Percentiles rank a stretch among this genome's conserved stretches.
phyloP scores from a whole-genome alignment of 2,329 filamentous ascomycete genomes.

The Didymella lethalis region DNA sequence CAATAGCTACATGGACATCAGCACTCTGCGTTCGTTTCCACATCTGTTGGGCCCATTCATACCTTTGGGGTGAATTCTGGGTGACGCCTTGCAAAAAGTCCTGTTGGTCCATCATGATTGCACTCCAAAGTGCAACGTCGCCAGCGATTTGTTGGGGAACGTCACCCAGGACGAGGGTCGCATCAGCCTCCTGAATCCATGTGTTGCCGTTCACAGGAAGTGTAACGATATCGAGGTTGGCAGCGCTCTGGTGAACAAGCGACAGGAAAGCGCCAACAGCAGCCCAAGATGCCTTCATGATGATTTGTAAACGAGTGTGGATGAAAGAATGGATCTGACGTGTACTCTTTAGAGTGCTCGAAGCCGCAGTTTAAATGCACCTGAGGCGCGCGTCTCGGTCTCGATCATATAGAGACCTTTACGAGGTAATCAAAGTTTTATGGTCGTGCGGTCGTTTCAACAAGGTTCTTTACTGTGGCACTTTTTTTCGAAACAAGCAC shows the following conservation, averaged over 20 bases:
- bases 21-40: too few species aligned
- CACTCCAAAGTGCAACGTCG: slow-evolving; percentile 36
- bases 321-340: not conserved
- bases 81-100: slow-evolving; percentile 38
- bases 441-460: slow-evolving; percentile 1
- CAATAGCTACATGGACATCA: slow-evolving; percentile 10
- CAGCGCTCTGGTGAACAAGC: slow-evolving; percentile 21
- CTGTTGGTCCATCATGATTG: slow-evolving; percentile 36
- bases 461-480: slow-evolving; percentile 1
- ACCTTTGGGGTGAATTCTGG: slow-evolving; percentile 29
- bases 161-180: slow-evolving; percentile 33
- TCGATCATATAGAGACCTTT: not conserved
- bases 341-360: not conserved
- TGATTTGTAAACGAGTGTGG: not conserved
- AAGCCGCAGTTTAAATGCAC: not conserved
- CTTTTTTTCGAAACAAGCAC: slow-evolving; percentile 6
- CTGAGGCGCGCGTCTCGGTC: not conserved
- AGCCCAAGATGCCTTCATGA: slow-evolving; percentile 22
- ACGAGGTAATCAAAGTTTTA: not conserved
- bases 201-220: slow-evolving; percentile 24
- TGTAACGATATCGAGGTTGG: slow-evolving; percentile 34
- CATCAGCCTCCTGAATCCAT: slow-evolving; percentile 29
- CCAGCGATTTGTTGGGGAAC: slow-evolving; percentile 28
- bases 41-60: not conserved
- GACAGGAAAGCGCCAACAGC: slow-evolving; percentile 22